A percentile compares a stretch with the other conserved stretches of the same genome.
phyloP scores from a whole-genome alignment of 495 filamentous ascomycete genomes.

The Cercophora samala region DNA sequence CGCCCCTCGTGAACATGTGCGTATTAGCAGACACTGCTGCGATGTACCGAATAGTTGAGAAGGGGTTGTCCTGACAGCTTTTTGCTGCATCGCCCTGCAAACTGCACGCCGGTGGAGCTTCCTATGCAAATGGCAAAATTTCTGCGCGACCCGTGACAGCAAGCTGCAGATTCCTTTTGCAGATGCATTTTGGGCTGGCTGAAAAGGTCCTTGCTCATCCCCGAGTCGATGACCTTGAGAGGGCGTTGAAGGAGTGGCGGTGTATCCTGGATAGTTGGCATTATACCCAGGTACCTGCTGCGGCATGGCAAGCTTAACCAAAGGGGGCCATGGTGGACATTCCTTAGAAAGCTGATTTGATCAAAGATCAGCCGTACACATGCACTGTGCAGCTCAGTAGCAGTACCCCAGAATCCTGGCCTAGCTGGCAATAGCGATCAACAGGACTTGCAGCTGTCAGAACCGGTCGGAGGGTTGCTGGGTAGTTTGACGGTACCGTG shows the following conservation, averaged over 20 bases:
- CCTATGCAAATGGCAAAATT: slow-evolving; percentile 5
- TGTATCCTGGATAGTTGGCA: slow-evolving; percentile 6
- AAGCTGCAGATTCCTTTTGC: slow-evolving; percentile 13
- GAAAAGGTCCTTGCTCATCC: not conserved
- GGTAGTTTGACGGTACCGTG: slow-evolving; percentile 13
- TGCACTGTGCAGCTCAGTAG: slow-evolving; percentile 12
- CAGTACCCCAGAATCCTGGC: slow-evolving; percentile 7
- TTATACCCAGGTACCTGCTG: not conserved
- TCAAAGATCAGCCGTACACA: not conserved
- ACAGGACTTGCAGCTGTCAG: slow-evolving; percentile 16
- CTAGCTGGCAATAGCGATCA: not conserved
- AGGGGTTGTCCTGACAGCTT: not conserved
- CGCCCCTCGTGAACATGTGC: slow-evolving; percentile 11
- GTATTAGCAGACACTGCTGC: slow-evolving; percentile 9
- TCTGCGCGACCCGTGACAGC: slow-evolving; percentile 17
- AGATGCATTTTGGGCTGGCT: slow-evolving; percentile 2
- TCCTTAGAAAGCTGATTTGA: not conserved
- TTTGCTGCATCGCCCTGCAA: not conserved
- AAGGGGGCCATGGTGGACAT: not conserved
- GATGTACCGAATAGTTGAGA: not conserved
- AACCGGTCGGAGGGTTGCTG: not conserved
- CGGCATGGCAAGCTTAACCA: not conserved
- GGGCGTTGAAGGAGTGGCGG: slow-evolving; percentile 12
- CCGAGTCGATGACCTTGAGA: slow-evolving; percentile 1
- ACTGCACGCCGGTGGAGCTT: slow-evolving; percentile 14